Conservation (phyloP, 2,329 filamentous ascomycete genomes). For the Phaeosphaeriaceae sp. region DNA sequence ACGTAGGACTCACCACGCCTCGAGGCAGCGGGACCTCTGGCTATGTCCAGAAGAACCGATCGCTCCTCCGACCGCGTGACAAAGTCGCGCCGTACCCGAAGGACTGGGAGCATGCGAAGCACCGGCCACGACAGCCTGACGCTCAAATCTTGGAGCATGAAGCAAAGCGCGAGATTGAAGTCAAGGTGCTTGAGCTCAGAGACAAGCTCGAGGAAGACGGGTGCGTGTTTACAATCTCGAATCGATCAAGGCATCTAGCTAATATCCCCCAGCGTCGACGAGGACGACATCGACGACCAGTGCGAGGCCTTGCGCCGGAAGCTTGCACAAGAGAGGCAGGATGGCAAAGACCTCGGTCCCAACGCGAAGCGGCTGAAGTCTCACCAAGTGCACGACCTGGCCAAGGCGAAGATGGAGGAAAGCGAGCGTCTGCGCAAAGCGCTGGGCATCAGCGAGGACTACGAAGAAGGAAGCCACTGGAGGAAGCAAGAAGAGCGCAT, state of each 20-base stretch:
- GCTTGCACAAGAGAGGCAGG: slow-evolving; percentile 58
- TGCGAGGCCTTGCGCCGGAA: slow-evolving; percentile 72
- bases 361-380: slow-evolving; percentile 73
- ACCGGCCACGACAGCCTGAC: slow-evolving; percentile 84
- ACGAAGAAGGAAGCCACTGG: slow-evolving; percentile 88
- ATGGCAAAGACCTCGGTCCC: slow-evolving; percentile 44
- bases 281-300: slow-evolving; percentile 86
- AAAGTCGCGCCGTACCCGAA: slow-evolving; percentile 77
- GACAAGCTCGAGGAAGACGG: slow-evolving; percentile 92
- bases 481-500: slow-evolving; percentile 78
- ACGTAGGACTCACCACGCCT: slow-evolving; percentile 93
- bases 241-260: slow-evolving; percentile 7
- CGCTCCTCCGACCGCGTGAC: slow-evolving; percentile 85
- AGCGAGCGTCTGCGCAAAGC: slow-evolving; percentile 87
- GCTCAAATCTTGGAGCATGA: slow-evolving; percentile 94
- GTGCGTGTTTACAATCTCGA: slow-evolving; percentile 53
- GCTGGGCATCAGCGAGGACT: slow-evolving; percentile 84
- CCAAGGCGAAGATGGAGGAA: slow-evolving; percentile 95
- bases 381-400: slow-evolving; percentile 95
- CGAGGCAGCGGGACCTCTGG: slow-evolving; percentile 95
- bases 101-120: slow-evolving; percentile 72
- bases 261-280: slow-evolving; percentile 67
- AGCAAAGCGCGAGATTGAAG: slow-evolving; percentile 86
- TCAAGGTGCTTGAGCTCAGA: slow-evolving; percentile 88
- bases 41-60: slow-evolving; percentile 95